Conservation (phyloP, 495 filamentous ascomycete genomes). For the Neurospora sp. region DNA sequence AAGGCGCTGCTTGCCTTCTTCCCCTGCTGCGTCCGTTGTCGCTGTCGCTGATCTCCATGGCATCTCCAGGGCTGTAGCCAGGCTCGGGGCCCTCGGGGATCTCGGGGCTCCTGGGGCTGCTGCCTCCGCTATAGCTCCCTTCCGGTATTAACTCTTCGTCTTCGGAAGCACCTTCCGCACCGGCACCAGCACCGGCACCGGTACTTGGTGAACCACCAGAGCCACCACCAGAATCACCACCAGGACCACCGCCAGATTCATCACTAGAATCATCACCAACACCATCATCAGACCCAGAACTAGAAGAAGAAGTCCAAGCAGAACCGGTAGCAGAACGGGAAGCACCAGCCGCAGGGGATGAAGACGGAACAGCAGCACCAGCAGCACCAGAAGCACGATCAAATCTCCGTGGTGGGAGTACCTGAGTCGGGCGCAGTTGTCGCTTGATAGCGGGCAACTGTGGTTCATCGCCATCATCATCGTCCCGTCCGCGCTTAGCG, state of each 20-base stretch:
- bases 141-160: not conserved
- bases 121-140: not conserved
- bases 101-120: not conserved
- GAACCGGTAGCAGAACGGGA: not conserved
- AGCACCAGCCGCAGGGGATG: not conserved
- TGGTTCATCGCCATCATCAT: not conserved
- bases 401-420: not conserved
- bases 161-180: not conserved
- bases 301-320: not conserved
- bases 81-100: not conserved
- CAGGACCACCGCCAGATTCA: not conserved
- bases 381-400: not conserved
- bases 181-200: not conserved
- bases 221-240: not conserved
- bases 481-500: not conserved
- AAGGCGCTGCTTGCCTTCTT: not conserved
- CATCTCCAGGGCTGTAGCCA: not conserved
- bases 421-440: not conserved
- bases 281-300: not conserved
- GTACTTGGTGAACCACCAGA: not conserved
- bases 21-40: not conserved
- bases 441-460: not conserved
- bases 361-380: not conserved
- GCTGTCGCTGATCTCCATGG: not conserved
- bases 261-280: not conserved